Evolutionary conservation across 2,329 filamentous ascomycete genomes (phyloP).

Genomic region (Erysiphe neolycopersici): DNA sequence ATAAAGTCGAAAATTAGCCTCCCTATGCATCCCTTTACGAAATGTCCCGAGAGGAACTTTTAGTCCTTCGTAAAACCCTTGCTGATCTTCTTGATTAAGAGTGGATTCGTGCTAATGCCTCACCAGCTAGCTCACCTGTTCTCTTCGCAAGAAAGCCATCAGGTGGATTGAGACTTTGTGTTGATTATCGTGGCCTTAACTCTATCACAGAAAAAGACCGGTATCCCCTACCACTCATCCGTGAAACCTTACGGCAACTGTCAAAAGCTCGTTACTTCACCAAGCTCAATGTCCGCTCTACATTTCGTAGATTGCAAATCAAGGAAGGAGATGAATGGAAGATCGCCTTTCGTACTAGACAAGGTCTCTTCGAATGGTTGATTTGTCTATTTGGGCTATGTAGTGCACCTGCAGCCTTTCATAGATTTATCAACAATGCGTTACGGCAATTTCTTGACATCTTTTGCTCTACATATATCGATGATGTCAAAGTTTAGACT

Average conservation of each 20-base stretch:
- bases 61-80: neutral
- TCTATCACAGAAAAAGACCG: neutral
- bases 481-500: neutral
- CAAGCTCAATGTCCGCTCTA: neutral
- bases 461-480: neutral
- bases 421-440: neutral
- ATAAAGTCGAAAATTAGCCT: no score
- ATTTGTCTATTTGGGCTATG: conserved; percentile 1
- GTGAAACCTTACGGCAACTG: neutral
- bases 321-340: neutral
- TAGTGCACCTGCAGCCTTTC: conserved; percentile 1
- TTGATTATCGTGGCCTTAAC: neutral
- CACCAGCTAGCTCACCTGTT: neutral
- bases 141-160: neutral
- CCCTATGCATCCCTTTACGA: no score
- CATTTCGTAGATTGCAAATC: neutral
- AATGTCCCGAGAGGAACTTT: neutral
- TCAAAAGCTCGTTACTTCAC: conserved; percentile 1
- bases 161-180: neutral
- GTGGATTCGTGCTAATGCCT: neutral
- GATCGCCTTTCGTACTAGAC: neutral
- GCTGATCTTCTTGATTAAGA: neutral
- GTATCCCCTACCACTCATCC: conserved; percentile 1
- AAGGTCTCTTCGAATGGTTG: neutral
- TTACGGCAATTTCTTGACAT: neutral